phyloP scores from a whole-genome alignment of 2,329 filamentous ascomycete species.

The Penicillium sp. region DNA sequence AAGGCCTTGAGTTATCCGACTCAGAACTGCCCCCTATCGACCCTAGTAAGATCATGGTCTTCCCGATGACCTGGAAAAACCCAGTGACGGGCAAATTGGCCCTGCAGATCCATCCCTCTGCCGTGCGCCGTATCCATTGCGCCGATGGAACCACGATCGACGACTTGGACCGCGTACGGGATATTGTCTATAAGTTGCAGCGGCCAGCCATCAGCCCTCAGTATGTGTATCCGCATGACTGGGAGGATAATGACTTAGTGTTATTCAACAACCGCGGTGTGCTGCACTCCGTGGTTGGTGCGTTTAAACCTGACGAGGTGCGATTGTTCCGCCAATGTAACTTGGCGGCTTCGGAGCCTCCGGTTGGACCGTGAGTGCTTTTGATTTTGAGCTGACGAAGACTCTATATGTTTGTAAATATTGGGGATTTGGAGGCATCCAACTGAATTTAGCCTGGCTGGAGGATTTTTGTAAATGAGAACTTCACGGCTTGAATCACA shows the following conservation, averaged over 20 bases:
- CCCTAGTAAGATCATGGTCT: slow-evolving; percentile 63
- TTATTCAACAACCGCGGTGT: slow-evolving; percentile 77
- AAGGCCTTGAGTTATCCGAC: slow-evolving; percentile 60
- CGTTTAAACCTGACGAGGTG: slow-evolving; percentile 70
- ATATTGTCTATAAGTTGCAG: slow-evolving; percentile 69
- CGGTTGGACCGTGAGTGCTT: slow-evolving; percentile 15
- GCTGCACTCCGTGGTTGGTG: slow-evolving; percentile 71
- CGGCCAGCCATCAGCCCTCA: slow-evolving; percentile 68
- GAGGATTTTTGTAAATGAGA: neutral
- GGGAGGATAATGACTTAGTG: slow-evolving; percentile 73
- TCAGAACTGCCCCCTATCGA: slow-evolving; percentile 65
- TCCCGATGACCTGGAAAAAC: slow-evolving; percentile 77
- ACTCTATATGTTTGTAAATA: neutral
- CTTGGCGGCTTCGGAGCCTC: slow-evolving; percentile 52
- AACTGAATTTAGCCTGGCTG: neutral
- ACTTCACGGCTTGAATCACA: neutral
- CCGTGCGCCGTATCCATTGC: slow-evolving; percentile 66
- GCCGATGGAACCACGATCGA: slow-evolving; percentile 67
- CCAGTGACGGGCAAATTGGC: slow-evolving; percentile 67
- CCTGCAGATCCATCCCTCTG: slow-evolving; percentile 71
- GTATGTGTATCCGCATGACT: slow-evolving; percentile 71
- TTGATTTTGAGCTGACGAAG: neutral
- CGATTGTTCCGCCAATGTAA: slow-evolving; percentile 77
- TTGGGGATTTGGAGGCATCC: neutral
- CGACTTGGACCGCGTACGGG: slow-evolving; percentile 63